These are phyloP conservation scores for Penicillium goetzii DNA, from an alignment of 495 filamentous ascomycete species.

Conservation along the genomic window DNA sequence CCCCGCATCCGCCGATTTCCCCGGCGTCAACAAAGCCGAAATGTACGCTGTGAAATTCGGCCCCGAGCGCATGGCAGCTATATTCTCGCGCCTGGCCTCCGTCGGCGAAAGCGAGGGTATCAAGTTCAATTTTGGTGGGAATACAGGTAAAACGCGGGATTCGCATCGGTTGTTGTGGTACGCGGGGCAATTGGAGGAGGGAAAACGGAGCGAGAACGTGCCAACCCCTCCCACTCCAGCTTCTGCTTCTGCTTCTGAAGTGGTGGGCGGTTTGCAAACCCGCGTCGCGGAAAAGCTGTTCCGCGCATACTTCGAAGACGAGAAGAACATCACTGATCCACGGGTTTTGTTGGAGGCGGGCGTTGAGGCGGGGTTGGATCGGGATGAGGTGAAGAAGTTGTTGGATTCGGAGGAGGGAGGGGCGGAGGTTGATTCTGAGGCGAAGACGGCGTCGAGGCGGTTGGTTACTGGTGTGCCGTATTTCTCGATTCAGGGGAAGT, in stretches of 20 bases:
- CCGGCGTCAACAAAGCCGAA: slow-evolving; percentile 58
- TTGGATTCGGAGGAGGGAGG: slow-evolving; percentile 66
- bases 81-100: slow-evolving; percentile 58
- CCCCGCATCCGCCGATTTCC: slow-evolving; percentile 58
- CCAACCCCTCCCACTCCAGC: background rate
- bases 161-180: slow-evolving; percentile 75
- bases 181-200: slow-evolving; percentile 59
- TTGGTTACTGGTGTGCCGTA: slow-evolving; percentile 74
- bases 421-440: slow-evolving; percentile 71
- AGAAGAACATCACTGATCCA: slow-evolving; percentile 72
- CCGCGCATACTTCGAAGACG: slow-evolving; percentile 74
- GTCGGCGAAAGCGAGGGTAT: slow-evolving; percentile 70
- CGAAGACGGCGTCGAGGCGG: slow-evolving; percentile 56
- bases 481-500: slow-evolving; percentile 68
- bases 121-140: slow-evolving; percentile 71
- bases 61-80: slow-evolving; percentile 56
- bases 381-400: slow-evolving; percentile 61
- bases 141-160: slow-evolving; percentile 76
- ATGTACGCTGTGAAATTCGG: slow-evolving; percentile 63
- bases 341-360: slow-evolving; percentile 63
- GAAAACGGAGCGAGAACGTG: slow-evolving; percentile 35
- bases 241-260: background rate
- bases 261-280: slow-evolving; percentile 55
- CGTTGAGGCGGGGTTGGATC: slow-evolving; percentile 64
- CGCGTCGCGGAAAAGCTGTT: slow-evolving; percentile 71